Base-by-base conservation (phyloP, 225 moss, liverwort and hornwort genomes). In the Straminergon stramineum region DNA sequence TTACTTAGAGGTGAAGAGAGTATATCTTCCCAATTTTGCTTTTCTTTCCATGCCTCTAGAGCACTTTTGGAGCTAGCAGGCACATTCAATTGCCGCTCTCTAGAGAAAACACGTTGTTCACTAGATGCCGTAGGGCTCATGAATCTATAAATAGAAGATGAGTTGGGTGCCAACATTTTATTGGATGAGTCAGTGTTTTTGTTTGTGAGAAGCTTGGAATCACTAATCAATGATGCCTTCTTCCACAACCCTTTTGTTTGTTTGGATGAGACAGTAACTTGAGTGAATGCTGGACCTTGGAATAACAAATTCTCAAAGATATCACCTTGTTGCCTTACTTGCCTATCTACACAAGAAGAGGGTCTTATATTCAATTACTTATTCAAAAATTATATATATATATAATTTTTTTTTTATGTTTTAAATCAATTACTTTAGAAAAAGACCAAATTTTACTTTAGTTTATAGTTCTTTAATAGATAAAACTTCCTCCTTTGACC, bases 11-110 rank as follows among this genome's bases (percentile, higher is more conserved):
- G 89, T 70, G 92, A 95, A 28, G 81, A 91, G 23, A 92, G 86
- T 75, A 90, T 92, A n/a, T 95, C 90, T 69, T 95, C 55, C 82
- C 88, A 92, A 63, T 95, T 95, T 79, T 90, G 62, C 64, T 95
- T 94, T 67, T 94, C 89, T 85, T 95, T 95, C 91, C 91, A 94
- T 55, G 90, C 88, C 61, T 92, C 89, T 1, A 92, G 12, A 83
- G 89, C 67, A 66, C 55, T 89, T 51, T 88, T 94, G 24, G 87
- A 92, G 77, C 88, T 82, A 31, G 78, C 60, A 83, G 73, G 70
- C 51, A 83, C 62, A 52, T 75, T 93, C 41, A 91, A 79, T 14
- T 90, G 85, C 55, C 34, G 71, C 61, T 93, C 67, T 87, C 79
- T 91, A 41, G 90, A 93, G 13, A 88, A 90, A 81, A 87, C 75